Percentiles rank a stretch among this genome's conserved stretches.
Conservation (phyloP, 116 monocot genomes). For the Phalaenopsis hybrid region DNA sequence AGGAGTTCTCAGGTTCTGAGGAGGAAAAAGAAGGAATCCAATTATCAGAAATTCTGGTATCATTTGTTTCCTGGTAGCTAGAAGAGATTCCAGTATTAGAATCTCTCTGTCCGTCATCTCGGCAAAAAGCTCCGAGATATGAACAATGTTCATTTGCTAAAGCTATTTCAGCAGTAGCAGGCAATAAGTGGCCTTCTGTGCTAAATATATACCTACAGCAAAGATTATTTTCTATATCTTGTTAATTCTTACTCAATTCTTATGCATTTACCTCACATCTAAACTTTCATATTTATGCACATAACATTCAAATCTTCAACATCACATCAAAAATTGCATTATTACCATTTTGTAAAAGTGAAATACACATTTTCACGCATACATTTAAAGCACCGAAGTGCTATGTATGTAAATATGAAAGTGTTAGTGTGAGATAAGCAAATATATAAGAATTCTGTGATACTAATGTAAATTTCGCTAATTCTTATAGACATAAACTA, state of each 20-base stretch:
- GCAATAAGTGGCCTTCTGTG: conserved; percentile 91
- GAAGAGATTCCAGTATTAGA: conserved; percentile 6
- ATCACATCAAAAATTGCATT: too few species aligned
- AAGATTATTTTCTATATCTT: conserved; percentile 4
- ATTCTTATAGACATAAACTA: conserved; percentile 1
- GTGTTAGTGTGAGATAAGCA: too few species aligned
- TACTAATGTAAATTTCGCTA: too few species aligned
- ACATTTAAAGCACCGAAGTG: too few species aligned
- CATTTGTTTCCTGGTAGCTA: conserved; percentile 48
- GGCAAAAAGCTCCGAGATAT: conserved; percentile 87
- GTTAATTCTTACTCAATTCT: background rate
- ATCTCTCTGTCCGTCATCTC: conserved; percentile 24
- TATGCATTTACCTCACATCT: too few species aligned
- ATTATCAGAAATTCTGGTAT: conserved; percentile 19
- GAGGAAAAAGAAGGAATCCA: conserved; percentile 1
- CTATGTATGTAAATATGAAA: too few species aligned
- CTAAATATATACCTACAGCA: conserved; percentile 79
- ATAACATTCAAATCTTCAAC: too few species aligned
- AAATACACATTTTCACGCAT: too few species aligned
- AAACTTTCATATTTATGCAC: too few species aligned
- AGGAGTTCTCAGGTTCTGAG: conserved; percentile 17
- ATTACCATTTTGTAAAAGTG: too few species aligned
- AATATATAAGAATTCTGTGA: too few species aligned
- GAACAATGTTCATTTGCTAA: conserved; percentile 75
- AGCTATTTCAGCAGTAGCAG: conserved; percentile 83